Evolutionary conservation across 2,329 filamentous ascomycete species (phyloP), one percentile per base, ranked within the genome.

Genomic region (Sclerotinia nivalis): DNA sequence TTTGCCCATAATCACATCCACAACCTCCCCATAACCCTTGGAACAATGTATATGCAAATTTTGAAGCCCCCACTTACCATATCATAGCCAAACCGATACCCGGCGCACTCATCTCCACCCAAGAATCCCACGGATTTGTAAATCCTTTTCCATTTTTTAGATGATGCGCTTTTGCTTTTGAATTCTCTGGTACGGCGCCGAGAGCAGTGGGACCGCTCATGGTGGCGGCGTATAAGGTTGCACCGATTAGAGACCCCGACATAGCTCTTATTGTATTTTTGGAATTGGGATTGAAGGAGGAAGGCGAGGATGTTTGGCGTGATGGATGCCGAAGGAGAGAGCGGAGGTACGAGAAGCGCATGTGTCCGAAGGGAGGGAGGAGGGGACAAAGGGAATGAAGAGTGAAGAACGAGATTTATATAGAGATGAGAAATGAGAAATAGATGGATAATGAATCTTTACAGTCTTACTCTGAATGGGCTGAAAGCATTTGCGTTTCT

Each of bases 111-210:
- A 79, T 74, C 6, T 85, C 82, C 18, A 70, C 73, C 74, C 82
- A 87, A n/a, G 83, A 86, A 8, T 83, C 80, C 86, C 86, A 88
- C 0, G 86, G 86, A 77, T 88, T 88, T n/a, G 77, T 77, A 74
- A 87, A 88, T 6, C 85, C 85, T 69, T 84, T 85, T 18, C 84
- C 84, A 72, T 82, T 75, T 75, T 84, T 83, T 69, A 82, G 76
- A 79, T 87, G 85, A 80, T 88, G 86, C 52, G 75, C 75, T 74
- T 83, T 82, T 22, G 80, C 80, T 55, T 80, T 79, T 12, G 82
- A 69, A 47, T 77, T 73, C 28, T 78, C 74, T 15, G 78, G 78
- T 18, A 76, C 75, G 67, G 76, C 72, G 25, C 73, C 74, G 37
- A 75, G 49, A n/a, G 73, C 66, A 25, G 73, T 67, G 12, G 77